phyloP scores from a whole-genome alignment of 345 rosid genomes.

The Pistacia vera region DNA sequence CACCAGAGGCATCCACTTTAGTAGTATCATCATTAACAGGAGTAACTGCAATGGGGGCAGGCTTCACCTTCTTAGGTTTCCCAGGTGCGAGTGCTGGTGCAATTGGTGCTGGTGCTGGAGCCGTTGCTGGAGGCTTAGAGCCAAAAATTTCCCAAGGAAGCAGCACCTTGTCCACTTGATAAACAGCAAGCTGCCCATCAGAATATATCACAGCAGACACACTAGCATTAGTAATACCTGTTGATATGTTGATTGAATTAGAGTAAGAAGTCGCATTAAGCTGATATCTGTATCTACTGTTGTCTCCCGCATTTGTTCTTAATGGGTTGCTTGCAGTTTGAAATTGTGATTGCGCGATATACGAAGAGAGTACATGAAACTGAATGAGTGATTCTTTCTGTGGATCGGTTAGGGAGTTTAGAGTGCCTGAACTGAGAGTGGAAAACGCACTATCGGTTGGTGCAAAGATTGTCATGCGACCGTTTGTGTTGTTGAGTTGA shows the following conservation, averaged over 20 bases:
- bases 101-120: slow-evolving; percentile 32
- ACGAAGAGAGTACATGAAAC: slow-evolving; percentile 36
- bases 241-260: slow-evolving; percentile 37
- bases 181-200: slow-evolving; percentile 43
- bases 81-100: slow-evolving; percentile 32
- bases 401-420: slow-evolving; percentile 31
- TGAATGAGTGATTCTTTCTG: slow-evolving; percentile 34
- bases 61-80: slow-evolving; percentile 28
- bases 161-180: slow-evolving; percentile 47
- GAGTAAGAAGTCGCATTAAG: slow-evolving; percentile 31
- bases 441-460: slow-evolving; percentile 40
- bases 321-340: slow-evolving; percentile 42
- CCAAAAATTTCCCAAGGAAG: slow-evolving; percentile 42
- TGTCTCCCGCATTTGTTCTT: slow-evolving; percentile 42
- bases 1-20: not conserved
- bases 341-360: slow-evolving; percentile 32
- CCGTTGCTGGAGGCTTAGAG: slow-evolving; percentile 42
- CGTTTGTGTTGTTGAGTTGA: slow-evolving; percentile 40
- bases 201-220: slow-evolving; percentile 31
- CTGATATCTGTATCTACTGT: slow-evolving; percentile 23
- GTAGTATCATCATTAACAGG: not conserved
- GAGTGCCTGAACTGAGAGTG: slow-evolving; percentile 34
- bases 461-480: slow-evolving; percentile 38
- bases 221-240: slow-evolving; percentile 39
- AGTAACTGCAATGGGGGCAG: slow-evolving; percentile 14